Evolutionary conservation across 1,139 yeast species (phyloP).

Genomic region (Spencermartinsiella ligniputridi): DNA sequence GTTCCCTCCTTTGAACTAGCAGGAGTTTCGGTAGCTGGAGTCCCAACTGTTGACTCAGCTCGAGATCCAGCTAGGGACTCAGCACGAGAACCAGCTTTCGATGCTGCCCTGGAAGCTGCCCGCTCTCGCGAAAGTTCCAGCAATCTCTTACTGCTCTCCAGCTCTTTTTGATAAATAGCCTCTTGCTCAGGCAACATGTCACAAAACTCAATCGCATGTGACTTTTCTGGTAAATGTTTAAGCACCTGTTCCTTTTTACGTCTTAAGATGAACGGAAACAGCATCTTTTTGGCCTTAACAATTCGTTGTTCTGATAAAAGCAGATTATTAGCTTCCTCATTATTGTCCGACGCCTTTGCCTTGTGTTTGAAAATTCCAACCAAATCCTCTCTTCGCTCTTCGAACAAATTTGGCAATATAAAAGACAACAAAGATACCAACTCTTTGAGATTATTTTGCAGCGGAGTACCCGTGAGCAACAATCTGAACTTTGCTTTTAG

Average conservation of each 20-base stretch:
- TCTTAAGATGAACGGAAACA: slow-evolving; percentile 94
- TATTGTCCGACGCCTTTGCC: slow-evolving; percentile 55
- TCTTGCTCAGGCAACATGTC: slow-evolving; percentile 56
- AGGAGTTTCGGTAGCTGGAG: slow-evolving; percentile 31
- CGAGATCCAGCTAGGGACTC: neutral
- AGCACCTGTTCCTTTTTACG: slow-evolving; percentile 90
- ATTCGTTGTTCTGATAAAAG: slow-evolving; percentile 87
- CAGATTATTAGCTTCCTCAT: slow-evolving; percentile 57
- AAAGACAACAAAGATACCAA: slow-evolving; percentile 85
- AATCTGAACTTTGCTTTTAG: slow-evolving; percentile 76
- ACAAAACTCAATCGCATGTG: slow-evolving; percentile 60
- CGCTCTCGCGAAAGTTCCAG: slow-evolving; percentile 41
- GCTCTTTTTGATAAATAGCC: slow-evolving; percentile 55
- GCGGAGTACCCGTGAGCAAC: slow-evolving; percentile 91
- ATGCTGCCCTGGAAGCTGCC: slow-evolving; percentile 25
- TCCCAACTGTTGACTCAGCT: slow-evolving; percentile 29
- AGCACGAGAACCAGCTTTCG: slow-evolving; percentile 10
- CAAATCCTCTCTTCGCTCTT: slow-evolving; percentile 76
- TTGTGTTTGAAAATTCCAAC: slow-evolving; percentile 79
- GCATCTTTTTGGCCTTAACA: slow-evolving; percentile 90
- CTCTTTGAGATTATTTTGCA: slow-evolving; percentile 88
- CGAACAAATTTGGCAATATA: slow-evolving; percentile 79
- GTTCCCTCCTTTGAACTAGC: neutral
- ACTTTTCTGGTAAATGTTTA: slow-evolving; percentile 78
- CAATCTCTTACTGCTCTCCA: slow-evolving; percentile 46